These are phyloP conservation scores for Melastoma malabathricum DNA, from an alignment of 345 rosid genomes.

Conservation along the genomic window DNA sequence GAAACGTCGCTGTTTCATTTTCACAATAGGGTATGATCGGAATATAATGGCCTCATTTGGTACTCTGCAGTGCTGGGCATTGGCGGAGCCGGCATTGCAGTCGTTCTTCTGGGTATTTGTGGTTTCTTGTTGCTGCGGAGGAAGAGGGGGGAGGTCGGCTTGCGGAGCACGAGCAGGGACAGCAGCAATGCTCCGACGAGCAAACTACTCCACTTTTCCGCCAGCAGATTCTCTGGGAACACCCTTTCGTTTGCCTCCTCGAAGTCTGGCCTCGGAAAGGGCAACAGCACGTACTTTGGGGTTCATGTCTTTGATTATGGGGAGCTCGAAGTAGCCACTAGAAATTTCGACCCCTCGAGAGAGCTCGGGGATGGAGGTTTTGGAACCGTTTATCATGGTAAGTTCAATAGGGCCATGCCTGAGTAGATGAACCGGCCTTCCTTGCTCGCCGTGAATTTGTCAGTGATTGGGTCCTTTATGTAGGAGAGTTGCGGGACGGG, in stretches of 20 bases:
- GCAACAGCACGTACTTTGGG: conserved; percentile 17
- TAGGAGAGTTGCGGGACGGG: conserved; percentile 20
- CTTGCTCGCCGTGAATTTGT: not conserved
- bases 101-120: conserved; percentile 3
- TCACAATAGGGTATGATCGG: no score
- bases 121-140: not conserved
- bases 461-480: not conserved
- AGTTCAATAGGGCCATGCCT: not conserved
- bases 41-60: not conserved
- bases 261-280: conserved; percentile 3
- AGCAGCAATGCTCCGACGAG: conserved; percentile 5
- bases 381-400: conserved; percentile 23
- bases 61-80: conserved; percentile 8
- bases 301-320: conserved; percentile 14
- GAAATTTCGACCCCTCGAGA: conserved; percentile 14
- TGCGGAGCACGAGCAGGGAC: conserved; percentile 1
- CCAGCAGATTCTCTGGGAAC: conserved; percentile 1
- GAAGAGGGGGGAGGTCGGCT: conserved; percentile 2
- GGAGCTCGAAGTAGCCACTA: conserved; percentile 21
- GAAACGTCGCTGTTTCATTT: not conserved
- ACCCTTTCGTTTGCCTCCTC: conserved; percentile 5
- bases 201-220: conserved; percentile 5
- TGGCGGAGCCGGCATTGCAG: conserved; percentile 8
- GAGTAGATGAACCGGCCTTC: not conserved
- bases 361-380: conserved; percentile 25